Base-by-base conservation (phyloP, 148 eudicot genomes). In the Chenopodium quinoa region DNA sequence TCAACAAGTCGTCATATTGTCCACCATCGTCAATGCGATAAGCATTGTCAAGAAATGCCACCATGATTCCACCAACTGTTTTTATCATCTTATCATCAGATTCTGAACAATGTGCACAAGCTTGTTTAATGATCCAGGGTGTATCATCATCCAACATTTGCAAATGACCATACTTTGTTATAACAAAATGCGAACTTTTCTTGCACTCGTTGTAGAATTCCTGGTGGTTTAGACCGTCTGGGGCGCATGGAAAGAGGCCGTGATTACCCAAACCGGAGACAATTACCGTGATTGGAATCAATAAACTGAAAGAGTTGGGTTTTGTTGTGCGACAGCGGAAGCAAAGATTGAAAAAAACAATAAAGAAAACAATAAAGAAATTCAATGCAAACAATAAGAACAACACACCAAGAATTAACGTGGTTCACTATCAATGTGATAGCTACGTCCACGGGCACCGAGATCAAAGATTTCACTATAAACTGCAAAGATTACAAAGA, bases 161-260 rank as follows among this genome's bases (percentile, higher is more conserved):
- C 75, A 69, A 32, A 56, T 79, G 81, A 22, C 81, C 81, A 34
- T 70, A 79, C 2, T 79, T 16, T 11, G 29, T 37, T 4, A 79
- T 56, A 50, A 79, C 81, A 54, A 79, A 79, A 10, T 70, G 75
- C 44, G 81, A 54, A 48, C 65, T 14, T 0, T 14, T 14, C 11
- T n/a, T 52, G 27, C 52, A 79, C 47, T 79, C 81, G 1, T 70
- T 22, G 73, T 20, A 79, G 47, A 79, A 79, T 23, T 79, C 32
- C 5, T 13, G 54, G 14, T 79, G 66, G 75, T 17, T 79, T 7
- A 79, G 67, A 20, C 34, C 29, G 20, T 50, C 22, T 34, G 75
- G 81, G 2, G 81, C 56, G 8, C 81, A 79, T 1, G 68, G 44
- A 37, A 37, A 14, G 65, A 22, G 8, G 27, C 25, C 22, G 2